Percentiles rank a stretch among this genome's conserved stretches.
phyloP scores from a whole-genome alignment of 140 eudicot genomes.

The Stevia rebaudiana region DNA sequence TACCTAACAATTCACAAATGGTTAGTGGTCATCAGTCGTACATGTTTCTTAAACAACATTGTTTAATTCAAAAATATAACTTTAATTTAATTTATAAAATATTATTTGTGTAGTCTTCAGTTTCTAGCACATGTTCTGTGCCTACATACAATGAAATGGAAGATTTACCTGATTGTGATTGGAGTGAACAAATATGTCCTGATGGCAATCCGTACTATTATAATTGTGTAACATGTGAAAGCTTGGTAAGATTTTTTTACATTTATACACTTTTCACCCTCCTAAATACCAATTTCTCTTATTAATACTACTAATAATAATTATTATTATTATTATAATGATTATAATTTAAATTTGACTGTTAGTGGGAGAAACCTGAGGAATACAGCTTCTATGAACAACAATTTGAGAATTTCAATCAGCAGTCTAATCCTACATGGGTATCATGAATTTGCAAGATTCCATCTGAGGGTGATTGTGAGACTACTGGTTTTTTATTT shows the following conservation, averaged over 20 bases:
- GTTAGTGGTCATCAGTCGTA: conserved; percentile 20
- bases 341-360: conserved; percentile 3
- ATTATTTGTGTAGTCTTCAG: conserved; percentile 34
- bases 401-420: conserved; percentile 39
- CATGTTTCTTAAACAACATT: neutral
- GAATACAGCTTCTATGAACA: conserved; percentile 61
- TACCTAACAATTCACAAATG: conserved; percentile 30
- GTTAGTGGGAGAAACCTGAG: conserved; percentile 91
- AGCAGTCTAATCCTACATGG: conserved; percentile 23
- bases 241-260: conserved; percentile 51
- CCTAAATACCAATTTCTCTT: neutral
- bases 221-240: conserved; percentile 80
- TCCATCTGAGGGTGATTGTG: neutral
- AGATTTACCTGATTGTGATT: conserved; percentile 57
- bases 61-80: neutral
- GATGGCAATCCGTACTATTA: conserved; percentile 76
- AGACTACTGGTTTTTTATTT: neutral
- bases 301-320: neutral
- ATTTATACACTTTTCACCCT: neutral
- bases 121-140: conserved; percentile 29
- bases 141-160: conserved; percentile 27
- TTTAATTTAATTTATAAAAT: neutral
- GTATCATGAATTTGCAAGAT: conserved; percentile 2
- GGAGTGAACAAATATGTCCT: conserved; percentile 96
- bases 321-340: neutral